Evolutionary conservation across 352 stramenopile species (phyloP), one percentile per base, ranked within the genome.

Genomic region (Phytopythium kandeliae): DNA sequence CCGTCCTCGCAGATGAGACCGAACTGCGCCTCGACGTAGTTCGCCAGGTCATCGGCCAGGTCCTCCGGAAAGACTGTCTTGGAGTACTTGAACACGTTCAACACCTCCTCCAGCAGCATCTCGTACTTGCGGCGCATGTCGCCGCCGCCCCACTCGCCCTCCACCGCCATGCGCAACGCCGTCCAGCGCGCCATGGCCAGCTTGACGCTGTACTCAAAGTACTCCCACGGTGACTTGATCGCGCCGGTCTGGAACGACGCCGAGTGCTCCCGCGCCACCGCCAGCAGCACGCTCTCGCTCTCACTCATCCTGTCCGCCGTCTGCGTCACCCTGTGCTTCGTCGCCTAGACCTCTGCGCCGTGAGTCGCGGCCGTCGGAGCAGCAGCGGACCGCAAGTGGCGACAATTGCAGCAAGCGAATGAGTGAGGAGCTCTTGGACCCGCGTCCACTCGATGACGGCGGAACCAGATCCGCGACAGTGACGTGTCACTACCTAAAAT

Each of bases 161-260:
- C 82, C 19, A 93, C 66, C 33, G 82, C 82, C 76, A 93, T 91
- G 48, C 82, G 79, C 60, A 93, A 62, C 58, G 82, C 82, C 34
- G 82, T 93, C 82, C 82, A 93, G 21, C 82, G 79, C 8, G 78
- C 67, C 48, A 93, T 48, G 58, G 71, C 71, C 51, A 92, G 58
- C 67, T 90, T 92, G 17, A 88, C 77, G 50, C 73, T 71, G 58
- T 90, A 89, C 62, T 90, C 81, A 52, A 92, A 92, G 55, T 86
- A 86, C 41, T 89, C 78, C 81, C 81, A 92, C 61, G 68, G 81
- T 13, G 64, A 82, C 60, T 86, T 85, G 56, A 85, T 78, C n/a
- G 70, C 69, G 46, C 69, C 69, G 26, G 51, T 67, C 35, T 52
- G 46, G 53, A 83, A 86, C 41, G 68, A 51, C 53, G 74, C 56